A percentile compares a stretch with the other conserved stretches of the same genome.
These are phyloP conservation scores for Neurospora sublineolata DNA, from an alignment of 495 filamentous ascomycete genomes.

Conservation along the genomic window DNA sequence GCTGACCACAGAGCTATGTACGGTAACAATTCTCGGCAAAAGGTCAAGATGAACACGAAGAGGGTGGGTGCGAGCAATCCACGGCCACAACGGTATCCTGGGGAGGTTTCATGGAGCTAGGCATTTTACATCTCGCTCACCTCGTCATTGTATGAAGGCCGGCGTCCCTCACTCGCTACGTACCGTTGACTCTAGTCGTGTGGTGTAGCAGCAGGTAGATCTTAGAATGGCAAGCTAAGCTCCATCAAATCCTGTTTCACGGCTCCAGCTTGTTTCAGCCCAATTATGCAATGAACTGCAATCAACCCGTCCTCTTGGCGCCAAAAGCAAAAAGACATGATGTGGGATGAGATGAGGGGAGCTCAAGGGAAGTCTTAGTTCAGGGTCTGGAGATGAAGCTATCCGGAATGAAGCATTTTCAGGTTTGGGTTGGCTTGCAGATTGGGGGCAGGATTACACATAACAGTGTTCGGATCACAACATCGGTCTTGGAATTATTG, in stretches of 20 bases:
- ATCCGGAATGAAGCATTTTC: not conserved
- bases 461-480: not conserved
- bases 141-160: not conserved
- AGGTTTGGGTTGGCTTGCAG: not conserved
- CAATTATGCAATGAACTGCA: not conserved
- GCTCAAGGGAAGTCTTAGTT: not conserved
- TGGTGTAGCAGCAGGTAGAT: not conserved
- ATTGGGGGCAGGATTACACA: not conserved
- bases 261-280: constrained; percentile 3
- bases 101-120: not conserved
- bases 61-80: not conserved
- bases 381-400: not conserved
- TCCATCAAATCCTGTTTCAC: constrained; percentile 3
- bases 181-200: not conserved
- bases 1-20: not conserved
- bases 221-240: not conserved
- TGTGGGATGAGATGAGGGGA: not conserved
- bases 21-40: not conserved
- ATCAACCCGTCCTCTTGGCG: not conserved
- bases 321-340: not conserved
- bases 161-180: not conserved
- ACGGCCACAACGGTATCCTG: not conserved
- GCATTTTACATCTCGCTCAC: not conserved
- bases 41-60: not conserved
- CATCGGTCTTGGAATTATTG: not conserved